phyloP scores from a whole-genome alignment of 2,329 filamentous ascomycete species.

The Sporothrix variecibatus region DNA sequence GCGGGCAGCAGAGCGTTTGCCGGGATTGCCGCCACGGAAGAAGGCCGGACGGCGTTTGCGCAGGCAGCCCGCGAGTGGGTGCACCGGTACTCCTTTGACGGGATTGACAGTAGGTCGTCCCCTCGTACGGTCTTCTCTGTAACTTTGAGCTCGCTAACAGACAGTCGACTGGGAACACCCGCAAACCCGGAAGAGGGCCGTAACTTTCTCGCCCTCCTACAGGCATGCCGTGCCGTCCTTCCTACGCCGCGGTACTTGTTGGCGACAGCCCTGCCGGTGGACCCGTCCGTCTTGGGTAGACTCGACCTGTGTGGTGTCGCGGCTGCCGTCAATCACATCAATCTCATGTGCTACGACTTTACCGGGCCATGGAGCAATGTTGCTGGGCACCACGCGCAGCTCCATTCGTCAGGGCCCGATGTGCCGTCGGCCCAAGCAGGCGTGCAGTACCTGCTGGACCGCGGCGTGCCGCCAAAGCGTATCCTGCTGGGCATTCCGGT shows the following conservation, averaged over 20 bases:
- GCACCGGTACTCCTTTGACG: conserved; percentile 60
- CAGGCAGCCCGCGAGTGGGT: conserved; percentile 56
- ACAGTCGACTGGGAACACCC: conserved; percentile 72
- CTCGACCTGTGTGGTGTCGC: conserved; percentile 58
- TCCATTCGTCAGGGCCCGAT: conserved; percentile 49
- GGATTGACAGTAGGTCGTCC: conserved; percentile 58
- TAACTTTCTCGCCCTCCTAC: conserved; percentile 60
- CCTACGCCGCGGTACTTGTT: conserved; percentile 56
- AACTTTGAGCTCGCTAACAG: background rate
- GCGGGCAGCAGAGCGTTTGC: conserved; percentile 64
- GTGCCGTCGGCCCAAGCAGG: conserved; percentile 55
- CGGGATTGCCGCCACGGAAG: conserved; percentile 52
- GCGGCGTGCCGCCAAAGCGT: conserved; percentile 58
- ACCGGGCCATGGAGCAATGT: conserved; percentile 62
- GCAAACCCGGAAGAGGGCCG: conserved; percentile 51
- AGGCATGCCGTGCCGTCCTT: conserved; percentile 55
- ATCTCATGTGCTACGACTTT: conserved; percentile 72
- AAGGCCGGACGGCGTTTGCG: conserved; percentile 56
- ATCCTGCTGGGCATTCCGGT: conserved; percentile 64
- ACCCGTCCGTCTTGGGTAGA: conserved; percentile 61
- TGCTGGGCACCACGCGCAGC: conserved; percentile 65
- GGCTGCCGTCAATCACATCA: conserved; percentile 60
- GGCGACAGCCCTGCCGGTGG: conserved; percentile 63
- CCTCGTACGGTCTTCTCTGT: background rate
- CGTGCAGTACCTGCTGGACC: conserved; percentile 54